Conservation (phyloP, 352 stramenopile species). For the Phytophthora cactorum region DNA sequence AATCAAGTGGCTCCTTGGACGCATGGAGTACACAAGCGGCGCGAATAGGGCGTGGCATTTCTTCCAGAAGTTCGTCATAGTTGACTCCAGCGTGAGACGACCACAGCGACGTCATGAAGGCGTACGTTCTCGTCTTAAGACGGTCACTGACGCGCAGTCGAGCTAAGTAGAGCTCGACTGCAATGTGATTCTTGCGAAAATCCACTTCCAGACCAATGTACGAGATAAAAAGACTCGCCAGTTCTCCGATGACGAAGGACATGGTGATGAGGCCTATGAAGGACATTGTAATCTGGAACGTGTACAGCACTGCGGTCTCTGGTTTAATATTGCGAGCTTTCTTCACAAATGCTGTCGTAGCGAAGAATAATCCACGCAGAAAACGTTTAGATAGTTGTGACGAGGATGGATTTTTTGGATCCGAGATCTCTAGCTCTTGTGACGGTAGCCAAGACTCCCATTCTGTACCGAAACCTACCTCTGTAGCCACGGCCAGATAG, state of each 20-base stretch:
- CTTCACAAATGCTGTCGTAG: constrained; percentile 52
- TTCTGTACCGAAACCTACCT: constrained; percentile 46
- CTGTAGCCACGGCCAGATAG: constrained; percentile 49
- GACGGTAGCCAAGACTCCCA: constrained; percentile 62
- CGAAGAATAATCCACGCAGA: constrained; percentile 57
- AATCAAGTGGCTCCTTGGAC: constrained; percentile 39
- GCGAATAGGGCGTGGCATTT: constrained; percentile 56
- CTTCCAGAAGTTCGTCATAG: constrained; percentile 55
- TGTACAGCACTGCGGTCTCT: constrained; percentile 33
- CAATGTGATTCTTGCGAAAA: constrained; percentile 68
- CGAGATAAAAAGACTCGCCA: constrained; percentile 62
- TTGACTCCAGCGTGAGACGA: constrained; percentile 61
- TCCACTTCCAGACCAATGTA: constrained; percentile 64
- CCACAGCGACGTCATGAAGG: constrained; percentile 63
- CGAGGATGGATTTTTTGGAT: constrained; percentile 21
- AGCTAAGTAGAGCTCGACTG: constrained; percentile 51
- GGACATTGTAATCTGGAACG: constrained; percentile 53
- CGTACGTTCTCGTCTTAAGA: constrained; percentile 41
- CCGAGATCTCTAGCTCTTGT: constrained; percentile 39
- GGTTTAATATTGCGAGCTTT: constrained; percentile 36
- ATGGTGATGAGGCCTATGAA: constrained; percentile 59
- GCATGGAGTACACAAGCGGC: constrained; percentile 56
- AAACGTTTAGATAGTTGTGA: constrained; percentile 39
- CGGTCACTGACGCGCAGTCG: constrained; percentile 38
- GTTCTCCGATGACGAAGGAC: constrained; percentile 61